Conservation (phyloP, 441 rosid genomes). For the Croton laevigatus region DNA sequence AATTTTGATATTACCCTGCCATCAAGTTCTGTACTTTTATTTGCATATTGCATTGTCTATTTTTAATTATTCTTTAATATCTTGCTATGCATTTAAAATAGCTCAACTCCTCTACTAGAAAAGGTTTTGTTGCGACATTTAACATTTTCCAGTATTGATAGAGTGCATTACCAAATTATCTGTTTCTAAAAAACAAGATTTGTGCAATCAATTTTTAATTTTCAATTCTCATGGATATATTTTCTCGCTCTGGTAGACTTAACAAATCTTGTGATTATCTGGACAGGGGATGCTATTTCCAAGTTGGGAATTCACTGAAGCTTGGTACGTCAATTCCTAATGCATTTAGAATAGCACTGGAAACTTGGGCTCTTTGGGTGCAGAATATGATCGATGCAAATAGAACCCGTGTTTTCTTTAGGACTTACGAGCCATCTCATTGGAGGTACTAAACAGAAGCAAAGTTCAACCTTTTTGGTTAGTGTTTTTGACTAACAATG, state of each 20-base stretch:
- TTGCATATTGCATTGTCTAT: no score
- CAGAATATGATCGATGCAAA: conserved; percentile 42
- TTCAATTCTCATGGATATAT: neutral
- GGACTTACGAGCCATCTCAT: conserved; percentile 77
- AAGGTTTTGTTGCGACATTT: neutral
- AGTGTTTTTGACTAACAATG: neutral
- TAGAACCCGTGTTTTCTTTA: conserved; percentile 56
- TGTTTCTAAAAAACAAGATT: neutral
- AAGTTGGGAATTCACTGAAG: conserved; percentile 60
- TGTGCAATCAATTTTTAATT: neutral
- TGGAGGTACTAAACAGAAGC: conserved; percentile 47
- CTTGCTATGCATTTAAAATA: neutral
- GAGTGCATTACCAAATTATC: neutral
- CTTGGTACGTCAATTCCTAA: conserved; percentile 73
- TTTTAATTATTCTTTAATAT: neutral
- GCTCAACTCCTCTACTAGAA: neutral
- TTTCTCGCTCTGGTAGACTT: no score
- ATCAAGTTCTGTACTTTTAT: neutral
- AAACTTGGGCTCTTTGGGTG: conserved; percentile 74
- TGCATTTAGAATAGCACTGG: conserved; percentile 65
- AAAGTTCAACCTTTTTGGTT: no score
- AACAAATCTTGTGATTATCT: conserved; percentile 23
- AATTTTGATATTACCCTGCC: neutral
- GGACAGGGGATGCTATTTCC: conserved; percentile 80
- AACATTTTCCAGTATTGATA: neutral